Percentiles rank a stretch among this genome's conserved stretches.
phyloP scores from a whole-genome alignment of 2,329 filamentous ascomycete species.

The Waltergamsia citrina region DNA sequence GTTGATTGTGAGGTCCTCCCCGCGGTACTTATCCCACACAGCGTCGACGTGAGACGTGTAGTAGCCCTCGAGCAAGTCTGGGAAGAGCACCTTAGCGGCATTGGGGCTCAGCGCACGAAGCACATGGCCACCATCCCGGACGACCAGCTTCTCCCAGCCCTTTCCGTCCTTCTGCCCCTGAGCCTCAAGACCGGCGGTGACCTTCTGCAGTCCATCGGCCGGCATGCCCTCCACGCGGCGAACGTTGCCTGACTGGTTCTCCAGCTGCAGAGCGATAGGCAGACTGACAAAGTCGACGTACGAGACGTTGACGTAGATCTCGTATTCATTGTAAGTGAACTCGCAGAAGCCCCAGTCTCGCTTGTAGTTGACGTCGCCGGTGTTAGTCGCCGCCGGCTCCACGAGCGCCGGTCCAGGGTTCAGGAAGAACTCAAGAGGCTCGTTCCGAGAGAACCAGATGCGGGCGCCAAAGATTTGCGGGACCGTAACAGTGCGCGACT shows the following conservation, averaged over 20 bases:
- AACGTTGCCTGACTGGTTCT: slow-evolving; percentile 30
- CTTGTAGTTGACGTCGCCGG: slow-evolving; percentile 50
- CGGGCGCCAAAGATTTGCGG: slow-evolving; percentile 62
- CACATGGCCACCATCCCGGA: slow-evolving; percentile 23
- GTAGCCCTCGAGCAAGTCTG: slow-evolving; percentile 37
- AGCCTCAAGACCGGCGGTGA: slow-evolving; percentile 31
- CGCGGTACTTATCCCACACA: slow-evolving; percentile 41
- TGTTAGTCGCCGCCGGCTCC: slow-evolving; percentile 64
- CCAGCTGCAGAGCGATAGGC: slow-evolving; percentile 49
- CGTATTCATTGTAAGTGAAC: slow-evolving; percentile 50
- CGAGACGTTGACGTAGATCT: slow-evolving; percentile 60
- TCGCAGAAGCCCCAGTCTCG: slow-evolving; percentile 60
- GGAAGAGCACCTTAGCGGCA: slow-evolving; percentile 32
- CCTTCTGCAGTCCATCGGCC: slow-evolving; percentile 30
- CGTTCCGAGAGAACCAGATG: slow-evolving; percentile 59
- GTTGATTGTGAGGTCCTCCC: slow-evolving; percentile 35
- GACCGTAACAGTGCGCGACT: slow-evolving; percentile 50
- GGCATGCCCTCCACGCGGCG: slow-evolving; percentile 41
- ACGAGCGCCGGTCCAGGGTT: slow-evolving; percentile 67
- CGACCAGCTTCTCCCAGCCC: slow-evolving; percentile 42
- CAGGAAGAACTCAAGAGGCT: slow-evolving; percentile 55
- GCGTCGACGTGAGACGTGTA: slow-evolving; percentile 38
- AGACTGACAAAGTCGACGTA: slow-evolving; percentile 68
- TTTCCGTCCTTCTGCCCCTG: slow-evolving; percentile 36
- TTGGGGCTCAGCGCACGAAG: slow-evolving; percentile 46